Evolutionary conservation across 1,284 basidiomycete species (phyloP), one percentile per base, ranked within the genome.

Genomic region (Phaffia rhodozyma): DNA sequence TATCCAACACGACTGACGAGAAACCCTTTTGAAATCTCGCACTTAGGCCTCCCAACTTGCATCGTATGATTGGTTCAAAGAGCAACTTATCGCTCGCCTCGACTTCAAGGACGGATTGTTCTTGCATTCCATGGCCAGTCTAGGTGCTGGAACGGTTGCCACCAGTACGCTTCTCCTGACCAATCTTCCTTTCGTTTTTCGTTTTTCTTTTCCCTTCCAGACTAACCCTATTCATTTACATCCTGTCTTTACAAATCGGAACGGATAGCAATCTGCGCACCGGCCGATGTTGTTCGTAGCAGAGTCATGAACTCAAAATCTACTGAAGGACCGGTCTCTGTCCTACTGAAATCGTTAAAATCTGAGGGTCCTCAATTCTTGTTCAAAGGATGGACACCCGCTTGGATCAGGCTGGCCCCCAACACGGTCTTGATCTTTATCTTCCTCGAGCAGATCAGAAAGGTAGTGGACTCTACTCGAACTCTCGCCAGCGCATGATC

Each of bases 301-400:
- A 70, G 79, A 53, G 74, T 81, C 1, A 80, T 80, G 79, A 72
- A 73, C 56, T 68, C 72, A 58, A 66, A 70, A 29, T 68, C 67
- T 29, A 32, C 67, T 11, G 69, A 68, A 55, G 67, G 68, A 9
- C 66, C 76, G 29, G 64, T 70, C 13, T 69, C 69, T 30, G 74
- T 76, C 61, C 52, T 72, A 60, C 54, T 63, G 55, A 55, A 54
- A 53, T 68, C 69, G 13, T 63, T 67, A 13, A 66, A 63, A 25
- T 65, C 65, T 25, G 70, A 71, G 66, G 79, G 80, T 1, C 74
- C 77, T 16, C 70, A 72, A 20, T 80, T 80, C 74, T 68, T 81
- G 51, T 80, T 81, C 73, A 75, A 78, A 61, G 80, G 80, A n/a
- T 81, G 79, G 79, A 75, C 79, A 11, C 79, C 80, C 5, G 78